Conservation (phyloP, 1,139 yeast species). For the Magnusiomyces fungicola region DNA sequence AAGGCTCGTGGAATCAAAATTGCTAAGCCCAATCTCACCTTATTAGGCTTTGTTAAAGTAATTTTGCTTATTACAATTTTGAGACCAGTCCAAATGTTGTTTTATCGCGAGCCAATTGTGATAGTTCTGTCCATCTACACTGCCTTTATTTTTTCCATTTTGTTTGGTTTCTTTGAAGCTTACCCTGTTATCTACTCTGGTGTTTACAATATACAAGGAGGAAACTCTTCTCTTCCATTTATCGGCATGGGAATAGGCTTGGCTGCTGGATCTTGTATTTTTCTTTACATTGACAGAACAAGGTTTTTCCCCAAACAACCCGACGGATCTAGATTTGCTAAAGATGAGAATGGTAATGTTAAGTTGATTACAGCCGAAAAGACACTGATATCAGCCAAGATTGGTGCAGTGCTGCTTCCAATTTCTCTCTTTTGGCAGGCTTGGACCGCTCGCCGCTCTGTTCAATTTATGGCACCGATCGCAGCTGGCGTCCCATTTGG, state of each 20-base stretch:
- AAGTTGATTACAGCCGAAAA: slow-evolving; percentile 12
- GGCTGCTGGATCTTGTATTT: slow-evolving; percentile 11
- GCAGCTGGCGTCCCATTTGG: slow-evolving; percentile 76
- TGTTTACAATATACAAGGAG: slow-evolving; percentile 8
- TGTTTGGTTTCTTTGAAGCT: slow-evolving; percentile 23
- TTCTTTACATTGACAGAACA: slow-evolving; percentile 34
- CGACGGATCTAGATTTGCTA: slow-evolving; percentile 14
- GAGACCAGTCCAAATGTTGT: slow-evolving; percentile 14
- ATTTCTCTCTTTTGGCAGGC: slow-evolving; percentile 73
- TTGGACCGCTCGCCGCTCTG: slow-evolving; percentile 55
- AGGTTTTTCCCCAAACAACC: slow-evolving; percentile 18
- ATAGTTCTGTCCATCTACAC: slow-evolving; percentile 18
- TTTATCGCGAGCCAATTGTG: slow-evolving; percentile 13
- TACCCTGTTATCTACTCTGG: slow-evolving; percentile 22
- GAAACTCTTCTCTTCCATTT: slow-evolving; percentile 11
- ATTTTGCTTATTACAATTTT: slow-evolving; percentile 32
- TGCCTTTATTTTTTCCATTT: slow-evolving; percentile 15
- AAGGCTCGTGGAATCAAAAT: slow-evolving; percentile 48
- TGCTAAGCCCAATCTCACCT: slow-evolving; percentile 29
- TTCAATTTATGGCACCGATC: slow-evolving; percentile 75
- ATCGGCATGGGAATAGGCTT: slow-evolving; percentile 28
- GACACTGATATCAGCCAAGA: slow-evolving; percentile 32
- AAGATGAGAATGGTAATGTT: slow-evolving; percentile 12
- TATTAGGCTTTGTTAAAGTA: slow-evolving; percentile 31
- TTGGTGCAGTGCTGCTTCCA: slow-evolving; percentile 54